A percentile compares a stretch with the other conserved stretches of the same genome.
Evolutionary conservation across 192 early-diverging fungal species (phyloP).

Genomic region (Coemansia sp.): DNA sequence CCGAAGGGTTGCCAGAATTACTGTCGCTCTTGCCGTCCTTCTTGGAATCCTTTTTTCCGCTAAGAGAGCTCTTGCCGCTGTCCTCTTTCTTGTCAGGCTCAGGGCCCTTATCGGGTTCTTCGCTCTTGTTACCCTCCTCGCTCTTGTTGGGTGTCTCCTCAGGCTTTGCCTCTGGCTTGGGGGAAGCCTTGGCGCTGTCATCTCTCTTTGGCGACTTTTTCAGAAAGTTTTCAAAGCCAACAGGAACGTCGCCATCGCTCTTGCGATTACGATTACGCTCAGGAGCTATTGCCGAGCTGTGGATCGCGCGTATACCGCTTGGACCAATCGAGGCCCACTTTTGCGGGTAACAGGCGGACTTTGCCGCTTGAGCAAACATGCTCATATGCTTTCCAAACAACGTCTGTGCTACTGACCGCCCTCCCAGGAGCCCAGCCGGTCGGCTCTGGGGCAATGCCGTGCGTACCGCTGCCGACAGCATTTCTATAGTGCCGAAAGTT

Average conservation of each 20-base stretch:
- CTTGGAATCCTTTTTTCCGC: constrained; percentile 38
- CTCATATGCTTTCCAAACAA: background rate
- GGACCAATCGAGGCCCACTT: background rate
- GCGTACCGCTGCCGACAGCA: constrained; percentile 7
- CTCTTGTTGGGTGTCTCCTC: constrained; percentile 21
- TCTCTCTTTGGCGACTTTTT: constrained; percentile 53
- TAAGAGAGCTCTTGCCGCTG: background rate
- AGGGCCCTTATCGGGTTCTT: constrained; percentile 15
- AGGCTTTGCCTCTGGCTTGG: background rate
- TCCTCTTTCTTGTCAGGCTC: constrained; percentile 17
- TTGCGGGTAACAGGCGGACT: background rate
- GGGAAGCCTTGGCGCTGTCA: constrained; percentile 23
- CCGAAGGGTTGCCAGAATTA: constrained; percentile 7
- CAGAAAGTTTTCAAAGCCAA: constrained; percentile 75
- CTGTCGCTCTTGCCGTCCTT: constrained; percentile 32
- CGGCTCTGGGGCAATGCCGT: constrained; percentile 9
- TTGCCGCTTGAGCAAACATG: background rate
- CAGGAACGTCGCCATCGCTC: constrained; percentile 56
- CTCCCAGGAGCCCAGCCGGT: background rate
- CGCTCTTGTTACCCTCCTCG: constrained; percentile 10
- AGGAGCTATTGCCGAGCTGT: constrained; percentile 29
- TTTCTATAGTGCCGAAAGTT: constrained; percentile 1
- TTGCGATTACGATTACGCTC: constrained; percentile 13
- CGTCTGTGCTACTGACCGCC: background rate
- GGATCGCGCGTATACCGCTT: constrained; percentile 34